A percentile compares a stretch with the other conserved stretches of the same genome.
Evolutionary conservation across 495 filamentous ascomycete species (phyloP).

Genomic region (Aspergillus mulundensis): DNA sequence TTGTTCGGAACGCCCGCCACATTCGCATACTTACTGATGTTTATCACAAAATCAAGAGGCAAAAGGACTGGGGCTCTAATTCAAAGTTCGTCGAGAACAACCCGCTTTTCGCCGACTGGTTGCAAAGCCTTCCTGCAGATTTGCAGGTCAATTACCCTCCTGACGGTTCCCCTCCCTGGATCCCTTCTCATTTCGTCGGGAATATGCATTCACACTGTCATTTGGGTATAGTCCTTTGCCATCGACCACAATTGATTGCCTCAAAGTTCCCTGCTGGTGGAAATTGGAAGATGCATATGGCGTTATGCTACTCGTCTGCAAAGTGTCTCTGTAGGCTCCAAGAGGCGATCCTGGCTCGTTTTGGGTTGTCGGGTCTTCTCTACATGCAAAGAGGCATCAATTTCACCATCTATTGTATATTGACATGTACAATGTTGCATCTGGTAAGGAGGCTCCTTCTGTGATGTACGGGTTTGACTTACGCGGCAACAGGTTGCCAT

Average conservation of each 20-base stretch:
- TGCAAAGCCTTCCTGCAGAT: slow-evolving; percentile 71
- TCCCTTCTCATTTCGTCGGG: slow-evolving; percentile 84
- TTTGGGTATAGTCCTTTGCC: slow-evolving; percentile 79
- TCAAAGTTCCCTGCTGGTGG: slow-evolving; percentile 69
- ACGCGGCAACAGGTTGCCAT: slow-evolving; percentile 69
- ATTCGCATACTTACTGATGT: slow-evolving; percentile 72
- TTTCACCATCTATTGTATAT: slow-evolving; percentile 87
- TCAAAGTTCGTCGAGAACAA: slow-evolving; percentile 78
- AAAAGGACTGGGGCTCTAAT: slow-evolving; percentile 86
- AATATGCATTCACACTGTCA: slow-evolving; percentile 94
- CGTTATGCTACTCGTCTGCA: slow-evolving; percentile 79
- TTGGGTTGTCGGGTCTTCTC: slow-evolving; percentile 74
- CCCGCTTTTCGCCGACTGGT: slow-evolving; percentile 69
- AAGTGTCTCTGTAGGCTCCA: slow-evolving; percentile 88
- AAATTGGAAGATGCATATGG: slow-evolving; percentile 84
- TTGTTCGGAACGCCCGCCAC: slow-evolving; percentile 71
- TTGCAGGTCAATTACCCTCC: slow-evolving; percentile 72
- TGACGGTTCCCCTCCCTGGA: slow-evolving; percentile 78
- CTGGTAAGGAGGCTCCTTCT: slow-evolving; percentile 56
- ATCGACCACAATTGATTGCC: slow-evolving; percentile 79
- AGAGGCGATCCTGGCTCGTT: slow-evolving; percentile 74
- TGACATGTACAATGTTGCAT: slow-evolving; percentile 94
- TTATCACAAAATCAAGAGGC: slow-evolving; percentile 73
- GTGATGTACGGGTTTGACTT: slow-evolving; percentile 2
- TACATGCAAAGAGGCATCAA: slow-evolving; percentile 95